Evolutionary conservation across 768 basidiomycete species (phyloP).

Genomic region (Tylopilus plumbeoviolaceoides): DNA sequence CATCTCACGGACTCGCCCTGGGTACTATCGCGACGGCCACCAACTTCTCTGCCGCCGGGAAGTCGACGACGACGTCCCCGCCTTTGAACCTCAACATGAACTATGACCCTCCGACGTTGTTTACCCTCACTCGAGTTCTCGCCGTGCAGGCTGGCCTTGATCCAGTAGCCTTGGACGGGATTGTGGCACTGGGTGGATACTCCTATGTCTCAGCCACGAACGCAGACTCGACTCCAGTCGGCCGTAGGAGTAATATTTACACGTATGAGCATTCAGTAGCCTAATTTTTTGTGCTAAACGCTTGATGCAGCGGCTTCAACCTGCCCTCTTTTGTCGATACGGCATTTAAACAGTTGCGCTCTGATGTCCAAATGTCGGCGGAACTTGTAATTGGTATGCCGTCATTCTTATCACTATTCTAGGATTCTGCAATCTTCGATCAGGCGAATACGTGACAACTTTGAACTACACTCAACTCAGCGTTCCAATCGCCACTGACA

Average conservation of each 20-base stretch:
- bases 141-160: constrained; percentile 61
- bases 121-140: constrained; percentile 65
- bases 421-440: constrained; percentile 2
- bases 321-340: constrained; percentile 57
- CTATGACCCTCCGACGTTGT: constrained; percentile 61
- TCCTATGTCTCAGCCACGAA: constrained; percentile 41
- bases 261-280: constrained; percentile 33
- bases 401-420: background rate
- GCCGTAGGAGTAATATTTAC: constrained; percentile 47
- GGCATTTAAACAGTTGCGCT: constrained; percentile 61
- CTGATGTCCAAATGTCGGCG: constrained; percentile 55
- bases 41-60: constrained; percentile 50
- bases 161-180: constrained; percentile 58
- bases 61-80: constrained; percentile 54
- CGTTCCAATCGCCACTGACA: constrained; percentile 58
- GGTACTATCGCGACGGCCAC: constrained; percentile 55
- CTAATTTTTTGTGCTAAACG: constrained; percentile 1
- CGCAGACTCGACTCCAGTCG: constrained; percentile 31
- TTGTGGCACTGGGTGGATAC: constrained; percentile 65
- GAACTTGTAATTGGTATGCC: constrained; percentile 53
- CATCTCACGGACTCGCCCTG: constrained; percentile 55
- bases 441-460: constrained; percentile 61
- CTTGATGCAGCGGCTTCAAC: constrained; percentile 48
- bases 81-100: constrained; percentile 59
- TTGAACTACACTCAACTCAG: constrained; percentile 55